phyloP scores from a whole-genome alignment of 2,329 filamentous ascomycete genomes.

The Byssoonygena ceratinophila region DNA sequence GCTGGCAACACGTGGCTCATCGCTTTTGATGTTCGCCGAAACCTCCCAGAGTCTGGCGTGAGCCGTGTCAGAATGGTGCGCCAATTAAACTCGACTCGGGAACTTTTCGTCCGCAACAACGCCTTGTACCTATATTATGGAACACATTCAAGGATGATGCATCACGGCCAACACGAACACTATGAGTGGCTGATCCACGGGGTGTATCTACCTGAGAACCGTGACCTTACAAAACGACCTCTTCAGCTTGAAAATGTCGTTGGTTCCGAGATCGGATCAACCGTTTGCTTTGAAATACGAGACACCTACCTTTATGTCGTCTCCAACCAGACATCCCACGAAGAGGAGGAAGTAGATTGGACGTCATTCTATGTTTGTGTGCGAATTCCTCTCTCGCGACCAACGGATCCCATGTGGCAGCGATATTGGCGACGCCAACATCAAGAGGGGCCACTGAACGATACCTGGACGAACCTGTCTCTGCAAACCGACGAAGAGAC shows the following conservation, averaged over 20 bases:
- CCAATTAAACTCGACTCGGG: slow-evolving; percentile 40
- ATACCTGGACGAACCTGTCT: slow-evolving; percentile 59
- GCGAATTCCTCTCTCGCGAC: slow-evolving; percentile 46
- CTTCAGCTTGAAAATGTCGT: slow-evolving; percentile 49
- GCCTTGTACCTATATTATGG: slow-evolving; percentile 54
- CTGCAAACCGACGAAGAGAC: slow-evolving; percentile 51
- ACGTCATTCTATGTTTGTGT: slow-evolving; percentile 58
- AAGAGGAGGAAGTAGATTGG: slow-evolving; percentile 55
- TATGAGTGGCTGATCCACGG: slow-evolving; percentile 54
- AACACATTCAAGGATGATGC: slow-evolving; percentile 46
- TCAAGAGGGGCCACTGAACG: slow-evolving; percentile 59
- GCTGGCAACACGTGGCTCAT: slow-evolving; percentile 44
- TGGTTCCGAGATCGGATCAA: slow-evolving; percentile 55
- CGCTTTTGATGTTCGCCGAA: slow-evolving; percentile 36
- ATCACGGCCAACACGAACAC: slow-evolving; percentile 39
- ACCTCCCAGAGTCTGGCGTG: slow-evolving; percentile 17
- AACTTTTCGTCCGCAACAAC: slow-evolving; percentile 59
- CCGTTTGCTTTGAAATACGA: slow-evolving; percentile 62
- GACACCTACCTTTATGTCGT: slow-evolving; percentile 57
- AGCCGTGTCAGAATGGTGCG: slow-evolving; percentile 35
- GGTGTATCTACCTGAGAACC: slow-evolving; percentile 37
- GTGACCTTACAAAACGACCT: slow-evolving; percentile 35
- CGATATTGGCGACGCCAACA: slow-evolving; percentile 57
- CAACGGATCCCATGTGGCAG: slow-evolving; percentile 40
- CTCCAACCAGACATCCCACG: slow-evolving; percentile 54